Percentiles rank a stretch among this genome's conserved stretches.
These are phyloP conservation scores for Lachnellula suecica DNA, from an alignment of 2,329 filamentous ascomycete species.

Conservation along the genomic window DNA sequence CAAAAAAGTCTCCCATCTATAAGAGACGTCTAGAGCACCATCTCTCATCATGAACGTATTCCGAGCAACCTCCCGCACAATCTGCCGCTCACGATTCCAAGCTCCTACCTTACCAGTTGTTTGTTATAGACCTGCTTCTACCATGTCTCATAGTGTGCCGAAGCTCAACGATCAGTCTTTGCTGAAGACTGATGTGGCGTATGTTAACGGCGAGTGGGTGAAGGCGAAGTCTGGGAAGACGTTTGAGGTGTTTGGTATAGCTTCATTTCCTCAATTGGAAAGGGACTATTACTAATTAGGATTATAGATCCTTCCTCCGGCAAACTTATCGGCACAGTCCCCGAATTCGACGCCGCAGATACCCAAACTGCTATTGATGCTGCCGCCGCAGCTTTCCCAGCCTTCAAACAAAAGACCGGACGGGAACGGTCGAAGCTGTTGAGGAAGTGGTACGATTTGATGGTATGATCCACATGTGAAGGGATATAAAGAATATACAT, in stretches of 20 bases:
- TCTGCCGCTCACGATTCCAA: constrained; percentile 26
- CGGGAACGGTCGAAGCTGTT: constrained; percentile 74
- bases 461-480: constrained; percentile 42
- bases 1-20: too few relatives aligned
- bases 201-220: constrained; percentile 93
- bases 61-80: constrained; percentile 21
- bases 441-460: constrained; percentile 78
- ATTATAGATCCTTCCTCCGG: constrained; percentile 76
- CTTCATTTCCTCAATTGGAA: not conserved
- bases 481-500: too few relatives aligned
- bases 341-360: constrained; percentile 80
- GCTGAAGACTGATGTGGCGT: constrained; percentile 77
- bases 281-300: not conserved
- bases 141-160: constrained; percentile 29
- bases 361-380: constrained; percentile 79
- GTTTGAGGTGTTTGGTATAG: constrained; percentile 75
- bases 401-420: constrained; percentile 69
- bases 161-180: constrained; percentile 79
- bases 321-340: constrained; percentile 75
- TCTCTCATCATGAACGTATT: constrained; percentile 25
- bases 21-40: not conserved
- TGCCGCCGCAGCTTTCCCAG: constrained; percentile 72
- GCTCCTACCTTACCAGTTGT: constrained; percentile 22
- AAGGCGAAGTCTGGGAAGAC: constrained; percentile 83
- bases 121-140: constrained; percentile 22